phyloP scores from a whole-genome alignment of 441 rosid genomes.

The Pelargonium myrrhifolium region DNA sequence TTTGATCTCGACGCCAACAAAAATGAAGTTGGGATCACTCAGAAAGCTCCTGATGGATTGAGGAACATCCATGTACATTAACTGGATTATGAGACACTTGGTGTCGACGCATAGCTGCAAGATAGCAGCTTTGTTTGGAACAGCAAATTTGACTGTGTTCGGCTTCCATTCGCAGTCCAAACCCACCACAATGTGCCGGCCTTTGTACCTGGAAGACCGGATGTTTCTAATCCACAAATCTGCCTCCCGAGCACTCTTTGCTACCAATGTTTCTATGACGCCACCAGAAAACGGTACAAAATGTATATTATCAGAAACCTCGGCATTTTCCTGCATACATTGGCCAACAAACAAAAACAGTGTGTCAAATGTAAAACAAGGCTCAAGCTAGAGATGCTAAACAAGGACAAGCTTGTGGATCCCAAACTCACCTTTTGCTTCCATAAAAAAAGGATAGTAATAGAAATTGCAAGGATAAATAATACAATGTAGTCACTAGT shows the following conservation, averaged over 20 bases:
- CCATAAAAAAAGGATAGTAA: background rate
- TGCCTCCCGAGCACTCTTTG: constrained; percentile 11
- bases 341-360: no score
- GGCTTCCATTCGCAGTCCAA: constrained; percentile 38
- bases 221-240: constrained; percentile 21
- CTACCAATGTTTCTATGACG: constrained; percentile 20
- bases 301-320: background rate
- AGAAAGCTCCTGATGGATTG: constrained; percentile 17
- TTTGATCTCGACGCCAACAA: constrained; percentile 26
- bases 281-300: background rate
- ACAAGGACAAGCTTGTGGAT: background rate
- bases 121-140: constrained; percentile 21
- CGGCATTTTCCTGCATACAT: background rate
- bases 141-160: background rate
- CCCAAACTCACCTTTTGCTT: background rate
- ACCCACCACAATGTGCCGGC: constrained; percentile 20
- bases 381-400: no score
- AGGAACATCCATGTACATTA: constrained; percentile 26
- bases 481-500: background rate
- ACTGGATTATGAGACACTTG: constrained; percentile 30
- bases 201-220: background rate
- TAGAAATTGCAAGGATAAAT: background rate
- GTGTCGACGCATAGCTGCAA: constrained; percentile 31
- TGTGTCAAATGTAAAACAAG: no score
- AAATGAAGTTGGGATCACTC: constrained; percentile 7